A percentile compares a stretch with the other conserved stretches of the same genome.
These are phyloP conservation scores for Coniochaeta hoffmannii DNA, from an alignment of 2,329 filamentous ascomycete species.

Conservation along the genomic window DNA sequence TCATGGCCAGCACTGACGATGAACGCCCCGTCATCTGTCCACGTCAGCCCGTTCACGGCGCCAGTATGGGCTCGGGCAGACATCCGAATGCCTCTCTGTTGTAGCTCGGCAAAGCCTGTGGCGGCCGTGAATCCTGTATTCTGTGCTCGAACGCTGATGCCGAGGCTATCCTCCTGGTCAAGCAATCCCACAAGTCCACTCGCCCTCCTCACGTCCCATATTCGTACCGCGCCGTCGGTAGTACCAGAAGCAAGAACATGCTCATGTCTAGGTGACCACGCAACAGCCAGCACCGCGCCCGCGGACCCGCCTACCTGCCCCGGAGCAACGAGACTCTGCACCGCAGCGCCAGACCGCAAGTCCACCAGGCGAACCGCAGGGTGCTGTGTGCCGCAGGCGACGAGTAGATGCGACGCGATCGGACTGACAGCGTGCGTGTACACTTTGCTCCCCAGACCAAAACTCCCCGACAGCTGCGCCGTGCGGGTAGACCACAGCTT, in stretches of 20 bases:
- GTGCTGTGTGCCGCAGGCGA: constrained; percentile 83
- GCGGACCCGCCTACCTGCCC: constrained; percentile 29
- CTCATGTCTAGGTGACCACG: constrained; percentile 77
- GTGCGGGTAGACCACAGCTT: constrained; percentile 66
- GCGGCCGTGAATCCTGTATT: constrained; percentile 22
- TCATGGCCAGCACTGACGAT: constrained; percentile 80
- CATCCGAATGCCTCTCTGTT: constrained; percentile 30
- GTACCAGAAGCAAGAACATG: constrained; percentile 77
- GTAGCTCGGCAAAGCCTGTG: constrained; percentile 22
- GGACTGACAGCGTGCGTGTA: constrained; percentile 75
- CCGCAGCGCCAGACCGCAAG: constrained; percentile 69
- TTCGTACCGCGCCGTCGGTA: constrained; percentile 72
- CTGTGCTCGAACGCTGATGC: constrained; percentile 35
- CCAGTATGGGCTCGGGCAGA: constrained; percentile 66
- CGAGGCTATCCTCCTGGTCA: constrained; percentile 76
- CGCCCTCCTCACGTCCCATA: constrained; percentile 83
- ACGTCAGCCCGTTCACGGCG: constrained; percentile 76
- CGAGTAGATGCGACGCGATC: constrained; percentile 64
- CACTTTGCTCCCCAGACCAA: constrained; percentile 59
- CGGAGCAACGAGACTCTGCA: constrained; percentile 64
- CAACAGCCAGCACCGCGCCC: constrained; percentile 58
- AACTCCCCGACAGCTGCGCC: constrained; percentile 54
- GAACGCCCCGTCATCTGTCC: constrained; percentile 72
- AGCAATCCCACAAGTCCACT: constrained; percentile 69
- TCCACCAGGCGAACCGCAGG: constrained; percentile 80